A percentile compares a stretch with the other conserved stretches of the same genome.
Conservation (phyloP, 768 basidiomycete genomes). For the Mycena kentingensis region DNA sequence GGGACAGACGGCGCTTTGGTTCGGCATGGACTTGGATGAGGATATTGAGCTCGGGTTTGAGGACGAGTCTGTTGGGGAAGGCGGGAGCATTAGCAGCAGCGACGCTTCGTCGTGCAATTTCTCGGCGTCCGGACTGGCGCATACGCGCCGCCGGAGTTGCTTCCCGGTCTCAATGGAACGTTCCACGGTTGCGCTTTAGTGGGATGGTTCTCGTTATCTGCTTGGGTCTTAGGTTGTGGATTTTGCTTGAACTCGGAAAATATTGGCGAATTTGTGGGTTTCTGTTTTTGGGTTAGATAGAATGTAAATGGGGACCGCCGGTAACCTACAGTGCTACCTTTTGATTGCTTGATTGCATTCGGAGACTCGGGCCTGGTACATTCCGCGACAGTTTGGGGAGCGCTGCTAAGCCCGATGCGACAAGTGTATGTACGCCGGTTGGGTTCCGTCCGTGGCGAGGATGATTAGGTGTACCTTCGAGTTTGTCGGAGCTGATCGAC, state of each 20-base stretch:
- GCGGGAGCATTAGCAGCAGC: not conserved
- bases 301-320: conserved; percentile 20
- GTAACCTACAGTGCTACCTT: no score
- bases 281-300: not conserved
- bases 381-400: not conserved
- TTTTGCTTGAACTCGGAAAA: not conserved
- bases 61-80: not conserved
- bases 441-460: conserved; percentile 15
- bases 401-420: not conserved
- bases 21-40: conserved; percentile 17
- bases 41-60: not conserved
- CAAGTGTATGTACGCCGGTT: not conserved
- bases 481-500: conserved; percentile 14
- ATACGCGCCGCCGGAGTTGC: not conserved
- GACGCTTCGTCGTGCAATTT: not conserved
- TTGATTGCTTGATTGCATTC: no score
- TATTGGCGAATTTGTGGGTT: no score
- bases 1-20: conserved; percentile 35
- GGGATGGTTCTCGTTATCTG: no score
- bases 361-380: not conserved
- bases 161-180: conserved; percentile 48
- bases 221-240: no score
- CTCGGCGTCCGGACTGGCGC: conserved; percentile 20
- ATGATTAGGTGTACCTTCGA: conserved; percentile 15
- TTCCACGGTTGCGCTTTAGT: conserved; percentile 39